These are phyloP conservation scores for Beauveria scarabaeidicola DNA, from an alignment of 2,329 filamentous ascomycete species.

Conservation along the genomic window DNA sequence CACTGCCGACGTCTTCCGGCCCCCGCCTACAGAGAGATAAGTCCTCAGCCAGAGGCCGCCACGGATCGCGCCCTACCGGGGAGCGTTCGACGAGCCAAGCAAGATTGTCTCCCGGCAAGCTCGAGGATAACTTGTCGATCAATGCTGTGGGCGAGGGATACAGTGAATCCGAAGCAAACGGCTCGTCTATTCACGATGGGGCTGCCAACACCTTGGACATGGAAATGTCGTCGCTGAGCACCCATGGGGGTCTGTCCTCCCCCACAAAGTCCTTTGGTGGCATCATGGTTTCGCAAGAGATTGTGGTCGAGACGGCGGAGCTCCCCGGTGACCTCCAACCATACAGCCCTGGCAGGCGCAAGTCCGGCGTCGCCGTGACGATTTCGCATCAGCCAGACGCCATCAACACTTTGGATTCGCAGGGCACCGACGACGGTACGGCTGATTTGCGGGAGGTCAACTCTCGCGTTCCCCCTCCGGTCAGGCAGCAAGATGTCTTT, in stretches of 20 bases:
- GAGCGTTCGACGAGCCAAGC: slow-evolving; percentile 7
- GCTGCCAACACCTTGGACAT: not conserved
- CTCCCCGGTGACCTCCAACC: not conserved
- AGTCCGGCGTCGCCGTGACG: not conserved
- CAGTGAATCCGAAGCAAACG: slow-evolving; percentile 1
- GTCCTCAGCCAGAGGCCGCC: not conserved
- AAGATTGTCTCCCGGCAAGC: slow-evolving; percentile 17
- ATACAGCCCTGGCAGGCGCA: not conserved
- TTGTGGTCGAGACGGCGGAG: slow-evolving; percentile 29
- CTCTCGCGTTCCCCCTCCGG: not conserved
- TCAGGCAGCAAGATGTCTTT: not conserved
- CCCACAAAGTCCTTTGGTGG: slow-evolving; percentile 34
- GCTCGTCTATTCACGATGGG: slow-evolving; percentile 1
- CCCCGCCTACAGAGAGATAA: not conserved
- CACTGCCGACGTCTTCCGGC: not conserved
- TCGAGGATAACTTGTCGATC: slow-evolving; percentile 3
- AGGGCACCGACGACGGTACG: not conserved
- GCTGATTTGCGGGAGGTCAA: not conserved
- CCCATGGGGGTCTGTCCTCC: not conserved
- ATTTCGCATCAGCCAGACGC: not conserved
- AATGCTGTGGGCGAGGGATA: not conserved
- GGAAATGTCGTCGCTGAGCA: slow-evolving; percentile 1
- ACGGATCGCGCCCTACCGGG: not conserved
- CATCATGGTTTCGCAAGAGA: slow-evolving; percentile 55
- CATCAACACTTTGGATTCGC: not conserved